These are phyloP conservation scores for Saccharomycopsis malanga DNA, from an alignment of 805 yeast species.

Conservation along the genomic window DNA sequence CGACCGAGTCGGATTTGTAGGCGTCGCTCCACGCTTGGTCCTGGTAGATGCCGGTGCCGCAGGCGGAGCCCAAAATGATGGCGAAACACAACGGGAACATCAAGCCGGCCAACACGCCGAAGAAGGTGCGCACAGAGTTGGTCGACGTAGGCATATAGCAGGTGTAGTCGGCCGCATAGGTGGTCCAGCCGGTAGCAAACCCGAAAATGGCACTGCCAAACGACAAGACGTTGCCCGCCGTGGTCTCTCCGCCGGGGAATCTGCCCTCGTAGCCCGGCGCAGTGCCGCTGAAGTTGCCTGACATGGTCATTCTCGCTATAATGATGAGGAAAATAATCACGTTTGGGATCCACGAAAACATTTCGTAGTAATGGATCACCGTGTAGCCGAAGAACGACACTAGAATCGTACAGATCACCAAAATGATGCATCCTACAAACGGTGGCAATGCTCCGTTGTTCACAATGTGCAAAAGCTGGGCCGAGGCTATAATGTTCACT, in stretches of 20 bases:
- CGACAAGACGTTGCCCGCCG: slow-evolving; percentile 71
- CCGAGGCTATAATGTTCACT: slow-evolving; percentile 83
- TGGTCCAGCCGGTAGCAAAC: slow-evolving; percentile 91
- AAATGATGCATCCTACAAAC: slow-evolving; percentile 82
- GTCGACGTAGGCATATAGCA: slow-evolving; percentile 72
- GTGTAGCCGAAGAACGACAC: slow-evolving; percentile 82
- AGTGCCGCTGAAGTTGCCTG: slow-evolving; percentile 47
- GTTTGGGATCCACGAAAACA: slow-evolving; percentile 85
- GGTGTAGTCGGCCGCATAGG: slow-evolving; percentile 88
- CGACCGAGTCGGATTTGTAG: slow-evolving; percentile 51
- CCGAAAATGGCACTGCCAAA: slow-evolving; percentile 83
- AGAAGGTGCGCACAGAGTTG: slow-evolving; percentile 52
- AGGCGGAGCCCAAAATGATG: slow-evolving; percentile 80
- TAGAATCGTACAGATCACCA: slow-evolving; percentile 58
- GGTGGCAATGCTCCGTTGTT: slow-evolving; percentile 66
- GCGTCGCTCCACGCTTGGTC: slow-evolving; percentile 39
- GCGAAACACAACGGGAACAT: slow-evolving; percentile 63
- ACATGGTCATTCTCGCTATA: slow-evolving; percentile 66
- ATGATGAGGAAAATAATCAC: slow-evolving; percentile 65
- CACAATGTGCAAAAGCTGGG: slow-evolving; percentile 73
- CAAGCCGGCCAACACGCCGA: slow-evolving; percentile 57
- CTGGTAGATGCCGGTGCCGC: slow-evolving; percentile 57
- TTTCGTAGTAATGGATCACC: slow-evolving; percentile 75
- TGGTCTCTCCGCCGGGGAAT: slow-evolving; percentile 50
- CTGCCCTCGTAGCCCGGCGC: slow-evolving; percentile 32